Percentiles rank a stretch among this genome's conserved stretches.
phyloP scores from a whole-genome alignment of 805 yeast genomes.

The Wickerhamomyces queroliae region DNA sequence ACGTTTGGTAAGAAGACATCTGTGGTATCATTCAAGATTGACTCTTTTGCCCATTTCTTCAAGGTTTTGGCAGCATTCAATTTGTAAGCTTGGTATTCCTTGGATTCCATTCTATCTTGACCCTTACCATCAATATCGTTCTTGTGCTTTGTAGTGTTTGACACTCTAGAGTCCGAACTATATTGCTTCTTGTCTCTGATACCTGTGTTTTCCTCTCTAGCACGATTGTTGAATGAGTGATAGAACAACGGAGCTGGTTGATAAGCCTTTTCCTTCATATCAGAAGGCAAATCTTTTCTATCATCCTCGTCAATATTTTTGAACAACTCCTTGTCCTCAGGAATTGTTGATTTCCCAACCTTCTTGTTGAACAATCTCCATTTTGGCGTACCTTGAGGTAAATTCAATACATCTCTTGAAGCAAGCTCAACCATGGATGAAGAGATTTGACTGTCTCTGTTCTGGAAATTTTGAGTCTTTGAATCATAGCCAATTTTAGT shows the following conservation, averaged over 20 bases:
- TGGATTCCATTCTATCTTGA: constrained; percentile 49
- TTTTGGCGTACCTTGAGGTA: constrained; percentile 40
- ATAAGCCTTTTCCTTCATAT: constrained; percentile 13
- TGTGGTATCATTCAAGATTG: constrained; percentile 28
- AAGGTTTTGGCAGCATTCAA: constrained; percentile 50
- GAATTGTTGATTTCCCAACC: constrained; percentile 9
- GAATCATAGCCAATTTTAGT: constrained; percentile 23
- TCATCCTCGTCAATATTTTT: constrained; percentile 18
- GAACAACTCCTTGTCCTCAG: constrained; percentile 20
- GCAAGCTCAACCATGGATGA: constrained; percentile 77
- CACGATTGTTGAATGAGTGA: constrained; percentile 77
- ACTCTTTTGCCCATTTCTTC: constrained; percentile 46
- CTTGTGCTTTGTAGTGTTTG: constrained; percentile 56
- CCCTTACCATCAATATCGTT: constrained; percentile 78
- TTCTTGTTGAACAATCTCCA: constrained; percentile 29
- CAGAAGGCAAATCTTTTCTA: constrained; percentile 22
- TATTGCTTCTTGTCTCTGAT: constrained; percentile 76
- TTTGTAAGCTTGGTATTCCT: constrained; percentile 41
- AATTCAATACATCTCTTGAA: constrained; percentile 56
- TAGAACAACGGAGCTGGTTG: constrained; percentile 18
- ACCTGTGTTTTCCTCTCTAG: constrained; percentile 84
- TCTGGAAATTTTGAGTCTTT: constrained; percentile 36
- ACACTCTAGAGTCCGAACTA: constrained; percentile 78
- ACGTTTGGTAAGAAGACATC: constrained; percentile 48
- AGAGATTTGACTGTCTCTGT: constrained; percentile 27